Evolutionary conservation across 192 early-diverging fungal genomes (phyloP).

Genomic region (Linnemannia schmuckeri): DNA sequence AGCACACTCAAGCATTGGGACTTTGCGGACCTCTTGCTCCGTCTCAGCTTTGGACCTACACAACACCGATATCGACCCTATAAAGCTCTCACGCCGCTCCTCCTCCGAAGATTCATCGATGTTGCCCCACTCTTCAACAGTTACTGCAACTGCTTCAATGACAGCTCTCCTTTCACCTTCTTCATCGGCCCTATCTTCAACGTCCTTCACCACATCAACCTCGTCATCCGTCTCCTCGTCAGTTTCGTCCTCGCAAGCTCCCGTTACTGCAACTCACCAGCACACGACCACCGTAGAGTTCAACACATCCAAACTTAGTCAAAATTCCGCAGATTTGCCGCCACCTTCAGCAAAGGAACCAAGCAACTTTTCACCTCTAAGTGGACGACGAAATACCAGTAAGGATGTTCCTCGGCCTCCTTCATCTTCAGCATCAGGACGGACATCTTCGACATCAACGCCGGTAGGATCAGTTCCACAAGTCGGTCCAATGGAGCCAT

Average conservation of each 20-base stretch:
- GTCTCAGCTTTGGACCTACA: conserved; percentile 14
- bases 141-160: conserved; percentile 5
- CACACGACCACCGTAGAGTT: not conserved
- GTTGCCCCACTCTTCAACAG: conserved; percentile 2
- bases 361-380: not conserved
- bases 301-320: not conserved
- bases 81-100: conserved; percentile 22
- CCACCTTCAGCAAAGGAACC: not conserved
- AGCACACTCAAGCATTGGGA: not conserved
- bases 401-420: not conserved
- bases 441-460: not conserved
- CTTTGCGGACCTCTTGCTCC: conserved; percentile 20
- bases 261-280: not conserved
- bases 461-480: not conserved
- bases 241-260: not conserved
- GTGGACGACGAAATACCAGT: not conserved
- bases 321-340: not conserved
- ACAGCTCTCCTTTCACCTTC: conserved; percentile 14
- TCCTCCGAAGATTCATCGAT: conserved; percentile 35
- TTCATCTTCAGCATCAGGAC: not conserved
- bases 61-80: conserved; percentile 9
- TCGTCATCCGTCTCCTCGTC: conserved; percentile 23
- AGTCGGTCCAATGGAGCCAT: conserved; percentile 6
- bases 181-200: conserved; percentile 33
- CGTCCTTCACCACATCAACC: conserved; percentile 21